Conservation (phyloP, 2,329 filamentous ascomycete species). For the Calonectria multiphialidica region DNA sequence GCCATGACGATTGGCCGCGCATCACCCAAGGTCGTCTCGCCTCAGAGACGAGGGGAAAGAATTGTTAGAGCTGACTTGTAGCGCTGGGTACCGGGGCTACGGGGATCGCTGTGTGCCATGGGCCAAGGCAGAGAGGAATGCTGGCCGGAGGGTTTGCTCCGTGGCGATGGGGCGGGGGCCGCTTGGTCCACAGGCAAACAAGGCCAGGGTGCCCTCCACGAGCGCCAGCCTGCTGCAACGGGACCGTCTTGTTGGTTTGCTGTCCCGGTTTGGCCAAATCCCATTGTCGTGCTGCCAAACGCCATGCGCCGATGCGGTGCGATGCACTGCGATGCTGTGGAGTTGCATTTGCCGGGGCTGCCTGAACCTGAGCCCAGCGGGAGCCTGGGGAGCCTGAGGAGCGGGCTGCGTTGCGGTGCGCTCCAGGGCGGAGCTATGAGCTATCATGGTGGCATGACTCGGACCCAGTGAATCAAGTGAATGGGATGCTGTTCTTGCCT, state of each 20-base stretch:
- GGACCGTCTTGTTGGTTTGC: conserved; percentile 7
- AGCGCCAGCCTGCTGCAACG: conserved; percentile 4
- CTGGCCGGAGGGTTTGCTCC: conserved; percentile 14
- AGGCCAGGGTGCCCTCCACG: conserved; percentile 3
- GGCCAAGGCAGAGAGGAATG: conserved; percentile 22
- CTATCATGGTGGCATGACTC: not conserved
- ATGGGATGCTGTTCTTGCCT: not conserved
- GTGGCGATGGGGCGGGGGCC: not conserved
- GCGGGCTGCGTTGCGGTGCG: not conserved
- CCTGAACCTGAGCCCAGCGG: not conserved
- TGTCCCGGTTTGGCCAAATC: conserved; percentile 3
- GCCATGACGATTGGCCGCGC: not conserved
- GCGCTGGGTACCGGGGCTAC: conserved; percentile 26
- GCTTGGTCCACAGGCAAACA: not conserved
- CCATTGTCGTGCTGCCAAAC: conserved; percentile 8
- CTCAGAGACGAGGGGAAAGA: not conserved
- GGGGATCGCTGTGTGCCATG: conserved; percentile 1
- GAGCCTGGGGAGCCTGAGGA: not conserved
- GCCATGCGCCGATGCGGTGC: not conserved
- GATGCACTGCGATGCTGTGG: conserved; percentile 1
- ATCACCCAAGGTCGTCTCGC: not conserved
- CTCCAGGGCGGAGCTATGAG: not conserved
- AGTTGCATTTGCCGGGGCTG: conserved; percentile 5
- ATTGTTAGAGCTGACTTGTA: conserved; percentile 36
- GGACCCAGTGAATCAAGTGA: not conserved